phyloP scores from a whole-genome alignment of 1,139 yeast genomes.

The Citeromyces siamensis region DNA sequence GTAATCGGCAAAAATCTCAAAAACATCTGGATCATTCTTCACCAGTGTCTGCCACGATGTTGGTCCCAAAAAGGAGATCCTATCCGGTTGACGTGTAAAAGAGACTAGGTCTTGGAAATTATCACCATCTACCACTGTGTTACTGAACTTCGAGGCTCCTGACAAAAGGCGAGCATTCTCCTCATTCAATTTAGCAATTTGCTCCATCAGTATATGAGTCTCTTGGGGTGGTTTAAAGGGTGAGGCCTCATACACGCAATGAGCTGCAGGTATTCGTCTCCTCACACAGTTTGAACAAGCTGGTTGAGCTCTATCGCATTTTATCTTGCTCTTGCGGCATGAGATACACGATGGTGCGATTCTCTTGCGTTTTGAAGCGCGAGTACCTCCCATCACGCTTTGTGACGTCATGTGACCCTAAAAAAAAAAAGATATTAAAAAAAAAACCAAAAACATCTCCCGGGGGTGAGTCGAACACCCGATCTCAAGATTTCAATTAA shows the following conservation, averaged over 20 bases:
- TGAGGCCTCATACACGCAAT: slow-evolving; percentile 1
- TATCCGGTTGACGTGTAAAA: background rate
- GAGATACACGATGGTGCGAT: background rate
- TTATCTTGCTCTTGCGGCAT: slow-evolving; percentile 2
- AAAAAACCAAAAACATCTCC: slow-evolving; percentile 24
- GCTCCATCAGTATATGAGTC: background rate
- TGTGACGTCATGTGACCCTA: no score
- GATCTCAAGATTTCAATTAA: slow-evolving; percentile 33
- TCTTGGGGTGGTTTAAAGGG: background rate
- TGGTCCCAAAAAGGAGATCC: background rate
- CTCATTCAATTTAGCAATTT: background rate
- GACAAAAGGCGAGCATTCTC: background rate
- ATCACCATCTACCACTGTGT: background rate
- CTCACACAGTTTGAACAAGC: slow-evolving; percentile 2
- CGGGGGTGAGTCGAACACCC: slow-evolving; percentile 56
- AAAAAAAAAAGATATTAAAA: background rate
- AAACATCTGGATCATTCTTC: slow-evolving; percentile 1
- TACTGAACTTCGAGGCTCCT: background rate
- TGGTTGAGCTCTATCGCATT: background rate
- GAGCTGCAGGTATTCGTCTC: background rate
- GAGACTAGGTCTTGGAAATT: background rate
- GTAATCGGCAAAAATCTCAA: background rate
- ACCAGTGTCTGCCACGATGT: slow-evolving; percentile 2
- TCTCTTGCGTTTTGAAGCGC: background rate
- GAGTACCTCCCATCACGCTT: background rate